Percentiles rank a stretch among this genome's conserved stretches.
Evolutionary conservation across 106 monocot genomes (phyloP).

Genomic region (Platanthera guangdongensis): DNA sequence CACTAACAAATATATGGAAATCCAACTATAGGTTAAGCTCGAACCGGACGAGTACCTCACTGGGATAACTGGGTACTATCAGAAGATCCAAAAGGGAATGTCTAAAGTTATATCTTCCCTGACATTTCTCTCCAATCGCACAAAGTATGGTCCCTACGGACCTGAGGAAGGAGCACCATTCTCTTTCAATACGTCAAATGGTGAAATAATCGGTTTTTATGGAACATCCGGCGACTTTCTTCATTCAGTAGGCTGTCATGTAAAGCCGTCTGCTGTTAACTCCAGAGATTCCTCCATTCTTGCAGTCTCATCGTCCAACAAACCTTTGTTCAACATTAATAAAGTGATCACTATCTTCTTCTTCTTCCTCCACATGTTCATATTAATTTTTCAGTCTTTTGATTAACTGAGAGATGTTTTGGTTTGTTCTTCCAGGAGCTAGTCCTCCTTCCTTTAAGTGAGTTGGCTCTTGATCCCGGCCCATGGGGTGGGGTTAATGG

Average conservation of each 20-base stretch:
- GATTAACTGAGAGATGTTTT: background rate
- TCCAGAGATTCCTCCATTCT: background rate
- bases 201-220: background rate
- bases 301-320: background rate
- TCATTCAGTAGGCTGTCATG: background rate
- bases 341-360: background rate
- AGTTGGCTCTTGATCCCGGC: constrained; percentile 16
- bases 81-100: background rate
- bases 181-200: background rate
- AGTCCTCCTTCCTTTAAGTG: background rate
- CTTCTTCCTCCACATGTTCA: too few species aligned
- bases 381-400: background rate
- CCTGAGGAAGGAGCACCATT: background rate
- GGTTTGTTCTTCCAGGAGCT: background rate
- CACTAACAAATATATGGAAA: background rate
- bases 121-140: background rate
- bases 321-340: background rate
- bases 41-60: background rate
- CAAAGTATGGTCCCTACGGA: background rate
- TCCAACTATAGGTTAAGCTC: background rate
- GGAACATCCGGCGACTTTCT: background rate
- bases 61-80: background rate
- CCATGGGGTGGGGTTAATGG: constrained; percentile 53
- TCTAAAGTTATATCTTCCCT: background rate
- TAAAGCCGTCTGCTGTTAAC: background rate